Conservation (phyloP, 2,329 filamentous ascomycete genomes). For the Phyllosticta ampelicida region DNA sequence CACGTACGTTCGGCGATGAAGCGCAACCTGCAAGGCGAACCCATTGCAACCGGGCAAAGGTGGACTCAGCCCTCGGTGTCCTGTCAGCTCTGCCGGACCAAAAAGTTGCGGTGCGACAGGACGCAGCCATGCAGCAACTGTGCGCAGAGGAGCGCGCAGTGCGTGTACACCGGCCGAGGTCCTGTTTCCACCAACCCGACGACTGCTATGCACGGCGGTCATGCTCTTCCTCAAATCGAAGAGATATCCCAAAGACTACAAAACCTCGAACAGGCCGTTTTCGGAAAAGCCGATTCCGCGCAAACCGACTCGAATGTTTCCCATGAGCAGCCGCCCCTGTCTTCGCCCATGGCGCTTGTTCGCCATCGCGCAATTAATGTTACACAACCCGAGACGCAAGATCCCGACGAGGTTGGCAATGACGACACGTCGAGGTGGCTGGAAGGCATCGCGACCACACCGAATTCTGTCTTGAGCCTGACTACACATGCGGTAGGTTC, state of each 20-base stretch:
- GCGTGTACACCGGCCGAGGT: background rate
- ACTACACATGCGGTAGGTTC: background rate
- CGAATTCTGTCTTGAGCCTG: background rate
- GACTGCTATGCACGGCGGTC: background rate
- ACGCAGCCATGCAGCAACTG: slow-evolving; percentile 5
- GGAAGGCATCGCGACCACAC: background rate
- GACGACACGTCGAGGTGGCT: background rate
- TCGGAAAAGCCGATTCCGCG: background rate
- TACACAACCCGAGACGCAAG: background rate
- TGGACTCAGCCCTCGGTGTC: slow-evolving; percentile 14
- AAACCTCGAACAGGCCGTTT: background rate
- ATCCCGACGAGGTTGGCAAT: background rate
- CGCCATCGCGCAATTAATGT: background rate
- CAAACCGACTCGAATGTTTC: background rate
- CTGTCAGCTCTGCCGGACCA: slow-evolving; percentile 4
- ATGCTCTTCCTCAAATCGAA: background rate
- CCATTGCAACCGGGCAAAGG: background rate
- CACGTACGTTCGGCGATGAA: background rate
- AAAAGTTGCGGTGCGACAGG: slow-evolving; percentile 5
- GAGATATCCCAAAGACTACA: background rate
- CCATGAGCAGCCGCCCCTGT: background rate
- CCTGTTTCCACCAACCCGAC: background rate
- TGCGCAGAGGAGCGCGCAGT: background rate
- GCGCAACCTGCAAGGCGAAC: background rate
- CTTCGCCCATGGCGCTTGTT: background rate